Evolutionary conservation across 1,284 basidiomycete genomes (phyloP).

Genomic region (Leccinum angustisporum): DNA sequence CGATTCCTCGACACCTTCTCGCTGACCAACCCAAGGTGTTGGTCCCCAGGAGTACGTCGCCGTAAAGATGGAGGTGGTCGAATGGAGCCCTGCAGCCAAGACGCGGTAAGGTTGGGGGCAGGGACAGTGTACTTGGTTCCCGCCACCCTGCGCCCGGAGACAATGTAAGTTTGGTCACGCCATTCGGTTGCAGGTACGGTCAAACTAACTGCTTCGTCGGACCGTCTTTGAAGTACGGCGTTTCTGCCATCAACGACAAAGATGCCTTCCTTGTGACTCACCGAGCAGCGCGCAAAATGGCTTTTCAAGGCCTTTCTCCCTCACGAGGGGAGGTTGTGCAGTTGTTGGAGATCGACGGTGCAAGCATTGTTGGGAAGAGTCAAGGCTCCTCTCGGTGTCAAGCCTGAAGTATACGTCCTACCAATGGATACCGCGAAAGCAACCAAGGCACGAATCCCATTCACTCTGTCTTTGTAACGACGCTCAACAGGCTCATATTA

Average conservation of each 20-base stretch:
- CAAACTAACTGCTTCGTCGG: slow-evolving; percentile 99
- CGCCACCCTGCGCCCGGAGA: slow-evolving; percentile 95
- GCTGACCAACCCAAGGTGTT: slow-evolving; percentile 56
- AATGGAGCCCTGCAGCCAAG: slow-evolving; percentile 72
- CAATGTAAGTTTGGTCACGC: slow-evolving; percentile 63
- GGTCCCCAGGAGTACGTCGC: slow-evolving; percentile 97
- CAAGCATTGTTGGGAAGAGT: slow-evolving; percentile 87
- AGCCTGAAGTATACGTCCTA: slow-evolving; percentile 90
- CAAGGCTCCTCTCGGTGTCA: slow-evolving; percentile 82
- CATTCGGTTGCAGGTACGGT: slow-evolving; percentile 68
- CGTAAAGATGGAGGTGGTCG: slow-evolving; percentile 91
- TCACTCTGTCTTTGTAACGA: background rate
- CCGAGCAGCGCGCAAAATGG: slow-evolving; percentile 95
- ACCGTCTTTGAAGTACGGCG: slow-evolving; percentile 87
- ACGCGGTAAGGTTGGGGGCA: slow-evolving; percentile 67
- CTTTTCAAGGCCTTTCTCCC: slow-evolving; percentile 86
- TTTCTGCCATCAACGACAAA: slow-evolving; percentile 84
- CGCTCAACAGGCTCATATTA: background rate
- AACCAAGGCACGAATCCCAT: slow-evolving; percentile 63
- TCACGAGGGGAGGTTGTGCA: slow-evolving; percentile 72
- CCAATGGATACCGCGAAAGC: slow-evolving; percentile 98
- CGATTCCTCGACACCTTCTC: no score
- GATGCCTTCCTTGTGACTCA: slow-evolving; percentile 91
- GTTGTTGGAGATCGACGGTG: slow-evolving; percentile 76
- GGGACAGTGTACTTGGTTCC: slow-evolving; percentile 93